These are phyloP conservation scores for Wickerhamomyces queroliae DNA, from an alignment of 805 yeast species.

Conservation along the genomic window DNA sequence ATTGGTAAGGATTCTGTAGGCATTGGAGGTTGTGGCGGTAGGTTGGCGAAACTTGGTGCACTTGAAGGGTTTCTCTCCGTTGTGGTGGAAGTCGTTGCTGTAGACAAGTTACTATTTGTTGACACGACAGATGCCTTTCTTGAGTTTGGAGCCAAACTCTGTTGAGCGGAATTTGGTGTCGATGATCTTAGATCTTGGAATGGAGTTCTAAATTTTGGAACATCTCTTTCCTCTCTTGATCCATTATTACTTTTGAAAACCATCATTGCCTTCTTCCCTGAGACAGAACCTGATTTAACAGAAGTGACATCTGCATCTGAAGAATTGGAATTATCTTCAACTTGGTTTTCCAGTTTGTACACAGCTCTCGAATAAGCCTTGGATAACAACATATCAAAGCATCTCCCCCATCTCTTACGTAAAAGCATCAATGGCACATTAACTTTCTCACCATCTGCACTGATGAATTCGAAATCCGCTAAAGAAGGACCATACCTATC, in stretches of 20 bases:
- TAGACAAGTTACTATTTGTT: constrained; percentile 22
- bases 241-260: constrained; percentile 12
- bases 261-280: constrained; percentile 22
- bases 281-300: constrained; percentile 10
- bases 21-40: constrained; percentile 53
- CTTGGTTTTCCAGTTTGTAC: constrained; percentile 22
- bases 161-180: constrained; percentile 11
- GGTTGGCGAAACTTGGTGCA: constrained; percentile 21
- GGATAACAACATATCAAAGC: constrained; percentile 56
- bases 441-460: constrained; percentile 64
- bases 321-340: constrained; percentile 4
- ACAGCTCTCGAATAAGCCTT: constrained; percentile 58
- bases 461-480: constrained; percentile 66
- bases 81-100: constrained; percentile 18
- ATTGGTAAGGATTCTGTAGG: constrained; percentile 48
- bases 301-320: constrained; percentile 7
- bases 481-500: constrained; percentile 58
- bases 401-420: constrained; percentile 73
- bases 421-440: constrained; percentile 56
- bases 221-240: constrained; percentile 21
- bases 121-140: constrained; percentile 35
- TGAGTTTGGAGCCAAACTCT: constrained; percentile 18
- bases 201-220: constrained; percentile 62
- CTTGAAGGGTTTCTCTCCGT: constrained; percentile 18
- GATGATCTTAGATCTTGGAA: constrained; percentile 44